These are phyloP conservation scores for Obelidium mucronatum DNA, from an alignment of 192 early-diverging fungal species.

Conservation along the genomic window DNA sequence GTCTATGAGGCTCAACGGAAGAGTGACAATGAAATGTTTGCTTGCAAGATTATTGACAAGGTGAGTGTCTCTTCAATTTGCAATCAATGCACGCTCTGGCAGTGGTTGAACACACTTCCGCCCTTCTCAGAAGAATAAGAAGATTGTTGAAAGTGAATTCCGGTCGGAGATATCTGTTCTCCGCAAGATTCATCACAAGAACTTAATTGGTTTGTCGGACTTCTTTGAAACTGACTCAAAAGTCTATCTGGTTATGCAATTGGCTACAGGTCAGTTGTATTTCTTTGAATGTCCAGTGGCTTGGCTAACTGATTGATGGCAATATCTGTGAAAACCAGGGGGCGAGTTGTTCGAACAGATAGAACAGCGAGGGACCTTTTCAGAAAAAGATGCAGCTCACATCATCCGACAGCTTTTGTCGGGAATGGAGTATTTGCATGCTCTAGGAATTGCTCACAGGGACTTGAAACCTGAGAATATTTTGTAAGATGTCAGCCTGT, in stretches of 20 bases:
- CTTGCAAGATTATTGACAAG: conserved; percentile 80
- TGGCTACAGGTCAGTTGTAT: conserved; percentile 50
- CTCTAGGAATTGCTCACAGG: conserved; percentile 51
- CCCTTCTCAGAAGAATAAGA: conserved; percentile 17
- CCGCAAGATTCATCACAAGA: conserved; percentile 56
- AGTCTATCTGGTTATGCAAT: conserved; percentile 55
- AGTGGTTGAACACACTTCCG: conserved; percentile 33
- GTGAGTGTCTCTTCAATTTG: no score
- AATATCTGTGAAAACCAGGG: conserved; percentile 37
- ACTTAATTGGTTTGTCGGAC: conserved; percentile 54
- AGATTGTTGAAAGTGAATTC: conserved; percentile 65
- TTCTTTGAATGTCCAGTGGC: neutral
- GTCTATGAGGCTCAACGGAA: conserved; percentile 25
- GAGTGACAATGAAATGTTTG: conserved; percentile 40
- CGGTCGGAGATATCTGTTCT: conserved; percentile 75
- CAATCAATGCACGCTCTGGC: conserved; percentile 4
- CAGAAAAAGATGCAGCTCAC: conserved; percentile 56
- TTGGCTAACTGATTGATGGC: neutral
- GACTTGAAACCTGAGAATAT: conserved; percentile 69
- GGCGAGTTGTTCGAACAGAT: conserved; percentile 69
- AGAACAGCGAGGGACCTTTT: conserved; percentile 54
- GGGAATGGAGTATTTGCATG: conserved; percentile 60
- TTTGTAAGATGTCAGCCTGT: conserved; percentile 35
- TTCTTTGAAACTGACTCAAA: conserved; percentile 47
- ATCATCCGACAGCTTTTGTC: conserved; percentile 54